Evolutionary conservation across 164 flowering plant species (phyloP).

Genomic region (Aristolochia fimbriata): DNA sequence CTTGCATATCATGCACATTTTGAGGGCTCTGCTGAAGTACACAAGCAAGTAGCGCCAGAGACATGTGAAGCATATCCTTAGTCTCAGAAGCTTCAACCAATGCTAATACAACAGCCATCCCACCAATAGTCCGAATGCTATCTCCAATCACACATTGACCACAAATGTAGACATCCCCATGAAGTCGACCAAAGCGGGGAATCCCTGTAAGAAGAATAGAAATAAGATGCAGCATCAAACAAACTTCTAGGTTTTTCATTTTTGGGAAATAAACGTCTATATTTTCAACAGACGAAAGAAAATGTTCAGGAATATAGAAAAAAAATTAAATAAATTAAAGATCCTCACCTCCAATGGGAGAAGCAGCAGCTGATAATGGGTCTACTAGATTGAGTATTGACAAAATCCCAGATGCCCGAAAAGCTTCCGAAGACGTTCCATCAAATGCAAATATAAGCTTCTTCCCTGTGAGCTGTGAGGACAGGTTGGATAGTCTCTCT

Average conservation of each 20-base stretch:
- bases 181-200: slow-evolving; percentile 97
- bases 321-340: slow-evolving; percentile 1
- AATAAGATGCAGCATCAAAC: background rate
- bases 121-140: slow-evolving; percentile 77
- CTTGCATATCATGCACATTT: slow-evolving; percentile 89
- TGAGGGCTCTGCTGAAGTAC: slow-evolving; percentile 92
- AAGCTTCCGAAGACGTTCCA: slow-evolving; percentile 77
- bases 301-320: background rate
- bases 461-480: slow-evolving; percentile 83
- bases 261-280: no score
- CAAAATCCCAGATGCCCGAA: slow-evolving; percentile 58
- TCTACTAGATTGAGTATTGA: slow-evolving; percentile 95
- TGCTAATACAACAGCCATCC: slow-evolving; percentile 77
- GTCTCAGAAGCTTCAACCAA: slow-evolving; percentile 95
- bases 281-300: background rate
- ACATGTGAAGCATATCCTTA: slow-evolving; percentile 97
- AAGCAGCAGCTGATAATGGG: slow-evolving; percentile 98
- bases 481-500: slow-evolving; percentile 74
- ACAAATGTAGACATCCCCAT: slow-evolving; percentile 80
- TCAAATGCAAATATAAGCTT: slow-evolving; percentile 99
- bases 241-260: no score
- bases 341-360: slow-evolving; percentile 92
- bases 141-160: slow-evolving; percentile 86
- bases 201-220: slow-evolving; percentile 49
- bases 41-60: slow-evolving; percentile 74